These are phyloP conservation scores for Quercus suber DNA, from an alignment of 306 rosid genomes.

Conservation along the genomic window DNA sequence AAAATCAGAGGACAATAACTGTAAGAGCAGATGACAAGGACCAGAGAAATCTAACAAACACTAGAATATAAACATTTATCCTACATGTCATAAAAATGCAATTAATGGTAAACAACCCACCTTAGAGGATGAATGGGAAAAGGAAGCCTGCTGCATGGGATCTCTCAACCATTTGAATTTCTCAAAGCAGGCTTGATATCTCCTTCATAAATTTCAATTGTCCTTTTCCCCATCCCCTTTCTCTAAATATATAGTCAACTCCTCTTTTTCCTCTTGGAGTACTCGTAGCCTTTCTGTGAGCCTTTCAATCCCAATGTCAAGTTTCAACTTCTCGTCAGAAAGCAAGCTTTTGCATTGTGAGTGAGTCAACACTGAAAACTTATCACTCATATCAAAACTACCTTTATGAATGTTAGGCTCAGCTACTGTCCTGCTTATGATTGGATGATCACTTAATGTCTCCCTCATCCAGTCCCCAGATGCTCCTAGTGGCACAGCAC, in stretches of 20 bases:
- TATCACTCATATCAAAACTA: not conserved
- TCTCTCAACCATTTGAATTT: slow-evolving; percentile 34
- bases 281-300: slow-evolving; percentile 42
- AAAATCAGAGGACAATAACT: slow-evolving; percentile 1
- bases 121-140: slow-evolving; percentile 47
- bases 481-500: slow-evolving; percentile 19
- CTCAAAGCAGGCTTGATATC: slow-evolving; percentile 27
- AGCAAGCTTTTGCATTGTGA: slow-evolving; percentile 21
- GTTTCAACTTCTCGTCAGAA: slow-evolving; percentile 37
- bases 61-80: not conserved
- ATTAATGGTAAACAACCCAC: slow-evolving; percentile 25
- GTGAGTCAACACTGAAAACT: not conserved
- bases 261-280: slow-evolving; percentile 36
- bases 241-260: slow-evolving; percentile 27
- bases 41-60: slow-evolving; percentile 18
- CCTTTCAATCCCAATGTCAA: slow-evolving; percentile 41
- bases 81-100: not conserved
- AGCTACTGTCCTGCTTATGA: slow-evolving; percentile 12
- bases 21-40: slow-evolving; percentile 14
- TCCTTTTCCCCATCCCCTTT: slow-evolving; percentile 33
- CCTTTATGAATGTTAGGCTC: slow-evolving; percentile 1
- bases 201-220: slow-evolving; percentile 45
- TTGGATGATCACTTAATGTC: slow-evolving; percentile 11
- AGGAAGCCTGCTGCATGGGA: slow-evolving; percentile 33
- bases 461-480: slow-evolving; percentile 10